Evolutionary conservation across 1,284 basidiomycete species (phyloP), one percentile per base, ranked within the genome.

Genomic region (Mrakiaceae sp.): DNA sequence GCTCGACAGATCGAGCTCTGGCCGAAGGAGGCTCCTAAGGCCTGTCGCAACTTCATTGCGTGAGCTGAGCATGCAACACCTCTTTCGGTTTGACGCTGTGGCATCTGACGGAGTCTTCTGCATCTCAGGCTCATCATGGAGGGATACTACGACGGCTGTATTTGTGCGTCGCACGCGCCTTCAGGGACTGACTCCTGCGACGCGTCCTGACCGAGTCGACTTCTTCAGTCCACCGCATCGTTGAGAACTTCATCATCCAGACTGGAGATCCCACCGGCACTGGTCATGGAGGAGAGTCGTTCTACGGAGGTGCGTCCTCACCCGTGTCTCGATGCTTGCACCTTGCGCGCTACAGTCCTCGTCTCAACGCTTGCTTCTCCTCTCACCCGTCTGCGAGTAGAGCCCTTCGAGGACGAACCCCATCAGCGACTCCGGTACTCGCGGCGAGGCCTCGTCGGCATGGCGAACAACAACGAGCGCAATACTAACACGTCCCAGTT

Each of bases 71-170:
- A 62, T 71, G 68, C 39, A 39, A 14, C 6, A 47, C 42, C 57
- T 58, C 27, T 27, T 27, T 27, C 27, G 27, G 27, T 27, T 27
- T 27, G 27, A 27, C 27, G 27, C 27, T 1, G 27, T 27, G 27
- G 27, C 27, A 27, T 27, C 27, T 27, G 27, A 27, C 27, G 27
- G 27, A 27, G 27, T 63, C 3, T 60, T 42, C 49, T 5, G 48
- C 60, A 63, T 53, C 1, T 54, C 67, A 42, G 61, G 3, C 48
- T 27, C 8, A 62, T 58, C 52, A 50, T 63, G 47, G 48, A 72
- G 92, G 91, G 94, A 5, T 98, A 96, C 77, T 98, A 98, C 76
- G 95, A 98, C 70, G 87, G 88, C 52, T 85, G 90, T 62, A 87
- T 94, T 66, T 98, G 81, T 69, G 6, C 42, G 16, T 42, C 47